Conservation (phyloP, 2,329 filamentous ascomycete genomes). For the Tolypocladium inflatum region DNA sequence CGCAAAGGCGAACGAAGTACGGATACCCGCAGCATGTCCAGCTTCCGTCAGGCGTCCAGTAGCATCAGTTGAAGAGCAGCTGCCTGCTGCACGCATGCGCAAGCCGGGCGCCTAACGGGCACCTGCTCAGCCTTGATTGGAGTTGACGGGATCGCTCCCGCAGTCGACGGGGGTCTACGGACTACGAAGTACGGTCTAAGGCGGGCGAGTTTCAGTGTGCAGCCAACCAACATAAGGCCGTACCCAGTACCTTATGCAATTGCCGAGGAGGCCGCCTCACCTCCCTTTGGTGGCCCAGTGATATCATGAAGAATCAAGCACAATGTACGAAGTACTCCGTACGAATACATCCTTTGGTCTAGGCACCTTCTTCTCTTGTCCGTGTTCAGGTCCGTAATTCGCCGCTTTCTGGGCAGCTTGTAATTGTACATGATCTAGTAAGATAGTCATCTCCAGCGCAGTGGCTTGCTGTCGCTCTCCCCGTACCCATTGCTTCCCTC, state of each 20-base stretch:
- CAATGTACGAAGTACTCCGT: too few relatives aligned
- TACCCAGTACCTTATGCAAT: background rate
- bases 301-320: background rate
- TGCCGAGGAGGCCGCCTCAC: too few relatives aligned
- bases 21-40: background rate
- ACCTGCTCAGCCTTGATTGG: background rate
- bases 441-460: background rate
- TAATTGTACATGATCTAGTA: constrained; percentile 27
- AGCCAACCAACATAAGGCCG: background rate
- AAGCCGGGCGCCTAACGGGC: background rate
- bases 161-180: background rate
- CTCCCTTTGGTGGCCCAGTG: too few relatives aligned
- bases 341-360: background rate
- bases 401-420: constrained; percentile 11
- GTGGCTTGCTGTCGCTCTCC: background rate
- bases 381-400: background rate
- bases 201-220: background rate
- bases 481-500: constrained; percentile 4
- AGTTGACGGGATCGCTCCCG: background rate
- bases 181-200: background rate
- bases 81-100: background rate
- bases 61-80: background rate
- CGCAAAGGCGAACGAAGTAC: background rate
- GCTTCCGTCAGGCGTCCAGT: background rate
- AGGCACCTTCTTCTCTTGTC: background rate